Percentiles rank a stretch among this genome's conserved stretches.
phyloP scores from a whole-genome alignment of 1,284 basidiomycete species.

The Ceratobasidium sp. region DNA sequence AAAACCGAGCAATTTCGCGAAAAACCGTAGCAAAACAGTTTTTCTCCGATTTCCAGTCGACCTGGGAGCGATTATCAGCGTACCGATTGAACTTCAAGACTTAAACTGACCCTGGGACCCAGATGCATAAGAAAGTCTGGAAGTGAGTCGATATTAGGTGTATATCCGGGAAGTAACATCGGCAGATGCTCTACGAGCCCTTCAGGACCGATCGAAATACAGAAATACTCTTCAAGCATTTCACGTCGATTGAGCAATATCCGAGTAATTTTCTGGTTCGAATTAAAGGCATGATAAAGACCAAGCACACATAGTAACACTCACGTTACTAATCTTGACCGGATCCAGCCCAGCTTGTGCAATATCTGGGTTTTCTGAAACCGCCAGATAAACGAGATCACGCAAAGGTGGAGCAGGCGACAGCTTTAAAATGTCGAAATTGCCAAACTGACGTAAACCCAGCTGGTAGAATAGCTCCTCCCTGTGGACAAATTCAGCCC shows the following conservation, averaged over 20 bases:
- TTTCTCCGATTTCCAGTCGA: conserved; percentile 88
- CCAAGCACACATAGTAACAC: conserved; percentile 52
- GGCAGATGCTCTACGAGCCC: conserved; percentile 84
- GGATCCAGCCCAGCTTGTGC: conserved; percentile 55
- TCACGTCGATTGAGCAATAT: conserved; percentile 74
- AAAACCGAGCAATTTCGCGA: conserved; percentile 92
- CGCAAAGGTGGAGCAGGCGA: conserved; percentile 85
- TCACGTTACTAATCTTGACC: conserved; percentile 77
- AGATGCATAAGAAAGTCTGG: conserved; percentile 89
- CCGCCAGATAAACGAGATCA: conserved; percentile 82
- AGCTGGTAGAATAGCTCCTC: conserved; percentile 98
- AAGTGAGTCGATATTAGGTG: conserved; percentile 87
- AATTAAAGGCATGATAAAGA: neutral
- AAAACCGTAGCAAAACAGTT: conserved; percentile 90
- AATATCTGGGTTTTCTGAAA: conserved; percentile 73
- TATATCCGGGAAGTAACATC: conserved; percentile 85
- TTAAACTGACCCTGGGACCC: conserved; percentile 78
- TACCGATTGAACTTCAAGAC: conserved; percentile 29
- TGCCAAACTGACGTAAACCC: conserved; percentile 91
- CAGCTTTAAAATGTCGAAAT: conserved; percentile 80
- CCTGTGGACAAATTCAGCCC: conserved; percentile 60
- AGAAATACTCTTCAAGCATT: conserved; percentile 96
- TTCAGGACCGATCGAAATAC: conserved; percentile 73
- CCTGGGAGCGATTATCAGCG: conserved; percentile 66
- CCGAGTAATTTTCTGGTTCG: conserved; percentile 67